Evolutionary conservation across 2,329 filamentous ascomycete genomes (phyloP), one percentile per base, ranked within the genome.

Genomic region (Xylariaceae sp.): DNA sequence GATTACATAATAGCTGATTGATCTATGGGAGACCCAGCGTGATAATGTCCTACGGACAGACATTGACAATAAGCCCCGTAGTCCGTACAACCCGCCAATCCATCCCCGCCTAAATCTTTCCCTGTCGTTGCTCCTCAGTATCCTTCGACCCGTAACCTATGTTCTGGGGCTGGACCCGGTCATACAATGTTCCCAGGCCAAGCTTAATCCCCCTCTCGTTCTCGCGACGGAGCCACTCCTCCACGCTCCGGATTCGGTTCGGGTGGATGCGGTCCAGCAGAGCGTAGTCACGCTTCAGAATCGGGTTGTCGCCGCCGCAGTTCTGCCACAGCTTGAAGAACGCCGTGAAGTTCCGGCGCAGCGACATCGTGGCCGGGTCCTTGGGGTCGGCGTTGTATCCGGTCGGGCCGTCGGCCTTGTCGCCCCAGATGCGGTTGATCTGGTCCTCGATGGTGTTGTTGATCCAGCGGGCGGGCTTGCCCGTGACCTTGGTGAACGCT

Each of bases 231-330:
- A 81, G 75, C 70, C 74, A 82, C 56, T 80, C 72, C 60, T 78
- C 76, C 0, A 71, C 75, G 32, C 66, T 75, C 61, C 64, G 72
- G 51, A 79, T 74, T n/a, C 79, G 68, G 1, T 61, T 61, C 0
- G 79, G 78, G 61, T 76, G 71, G 46, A 82, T 80, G 64, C 76
- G 70, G 60, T 81, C 78, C 40, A 82, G 63, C 16, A 80, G 56
- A 13, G 60, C 66, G 60, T 79, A 80, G 60, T 81, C 73, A 47
- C 77, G 70, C 54, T 63, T 63, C 1, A 79, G 58, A 5, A 80
- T 57, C 0, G 73, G 74, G 26, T 65, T 62, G 49, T 76, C 75
- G 0, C 67, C 69, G 0, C 71, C 72, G 1, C 72, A 73, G 50
- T 71, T 49, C 43, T 67, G 71, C 68, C 72, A 81, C 49, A 74